Evolutionary conservation across 78 protist species (phyloP), one percentile per base, ranked within the genome.

Genomic region (Dictyostelium citrinum): DNA sequence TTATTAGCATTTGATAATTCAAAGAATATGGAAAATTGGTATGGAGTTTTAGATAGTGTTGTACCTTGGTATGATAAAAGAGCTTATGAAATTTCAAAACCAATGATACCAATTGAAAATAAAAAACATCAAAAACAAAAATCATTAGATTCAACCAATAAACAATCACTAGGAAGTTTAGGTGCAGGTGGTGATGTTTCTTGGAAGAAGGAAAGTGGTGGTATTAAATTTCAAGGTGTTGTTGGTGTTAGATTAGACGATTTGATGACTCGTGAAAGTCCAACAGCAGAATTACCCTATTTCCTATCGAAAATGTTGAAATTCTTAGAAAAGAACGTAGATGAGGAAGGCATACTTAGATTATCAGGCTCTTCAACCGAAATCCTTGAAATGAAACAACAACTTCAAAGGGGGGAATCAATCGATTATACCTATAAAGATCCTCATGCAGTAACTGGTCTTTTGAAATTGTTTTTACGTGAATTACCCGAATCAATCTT

Each of bases 381-480:
- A 49, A 82, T 91, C 37, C 88, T 75, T 41, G 85, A 78, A 29
- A 68, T 84, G 81, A 83, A 80, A 75, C 35, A 29, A 10, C 51
- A 61, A 29, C 49, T 91, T 43, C 72, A 91, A 16, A 82, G 78
- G 27, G 95, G 95, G 14, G 84, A 82, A 29, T 51, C 68, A 7
- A 61, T 91, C 0, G 91, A 91, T 39, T 91, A 84, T 51, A 64
- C 77, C 7, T 29, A 41, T n/a, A 83, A 75, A 37, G 95, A 91
- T 46, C 35, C 96, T 3, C 86, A 93, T 51, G 92, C 85, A 1
- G 96, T 93, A 7, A 90, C 96, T 1, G 96, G 96, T 41, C 17
- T 93, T 2, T 27, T 93, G 22, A 93, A 93, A 41, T 49, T 86
- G 12, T 93, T 74, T 24, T 86, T 93, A 20, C 9, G 96, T 29